Conservation (phyloP, 345 rosid genomes). For the Lepidium aucheri region DNA sequence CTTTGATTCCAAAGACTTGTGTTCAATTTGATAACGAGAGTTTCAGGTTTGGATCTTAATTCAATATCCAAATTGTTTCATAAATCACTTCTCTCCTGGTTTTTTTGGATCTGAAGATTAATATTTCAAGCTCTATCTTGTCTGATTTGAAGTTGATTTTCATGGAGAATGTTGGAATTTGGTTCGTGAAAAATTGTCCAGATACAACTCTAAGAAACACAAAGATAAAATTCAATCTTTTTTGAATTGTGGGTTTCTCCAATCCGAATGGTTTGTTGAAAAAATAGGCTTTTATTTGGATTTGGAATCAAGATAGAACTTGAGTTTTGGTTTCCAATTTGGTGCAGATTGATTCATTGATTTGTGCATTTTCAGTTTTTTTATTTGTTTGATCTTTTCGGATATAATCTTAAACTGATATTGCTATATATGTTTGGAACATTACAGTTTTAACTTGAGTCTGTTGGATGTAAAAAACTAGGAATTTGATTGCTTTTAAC, state of each 20-base stretch:
- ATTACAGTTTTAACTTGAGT: neutral
- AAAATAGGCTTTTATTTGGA: neutral
- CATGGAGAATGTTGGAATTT: neutral
- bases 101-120: slow-evolving; percentile 3
- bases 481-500: neutral
- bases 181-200: neutral
- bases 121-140: slow-evolving; percentile 1
- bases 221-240: slow-evolving; percentile 9
- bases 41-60: neutral
- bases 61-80: neutral
- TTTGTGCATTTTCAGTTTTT: neutral
- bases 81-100: neutral
- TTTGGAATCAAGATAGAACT: slow-evolving; percentile 11
- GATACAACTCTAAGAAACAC: slow-evolving; percentile 6
- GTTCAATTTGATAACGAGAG: neutral
- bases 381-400: neutral
- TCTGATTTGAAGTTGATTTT: neutral
- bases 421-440: neutral
- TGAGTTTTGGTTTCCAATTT: neutral
- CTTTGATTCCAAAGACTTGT: neutral
- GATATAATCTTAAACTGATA: neutral
- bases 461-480: neutral
- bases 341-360: too few species aligned
- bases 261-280: neutral
- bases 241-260: neutral